These are phyloP conservation scores for Silene noctiflora DNA, from an alignment of 179 eudicot species.

Conservation along the genomic window DNA sequence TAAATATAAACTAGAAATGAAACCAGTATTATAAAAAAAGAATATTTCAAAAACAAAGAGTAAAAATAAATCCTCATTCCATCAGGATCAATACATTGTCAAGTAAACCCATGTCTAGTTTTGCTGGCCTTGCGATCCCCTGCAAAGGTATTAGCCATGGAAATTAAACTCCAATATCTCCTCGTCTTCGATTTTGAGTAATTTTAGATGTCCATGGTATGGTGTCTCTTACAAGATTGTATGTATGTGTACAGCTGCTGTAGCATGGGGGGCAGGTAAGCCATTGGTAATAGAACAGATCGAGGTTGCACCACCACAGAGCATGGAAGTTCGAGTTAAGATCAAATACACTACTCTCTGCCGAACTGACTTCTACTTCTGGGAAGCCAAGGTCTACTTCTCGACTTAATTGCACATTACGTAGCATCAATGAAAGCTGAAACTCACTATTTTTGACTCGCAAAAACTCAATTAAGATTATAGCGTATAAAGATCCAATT, in stretches of 20 bases:
- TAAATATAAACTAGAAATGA: not conserved
- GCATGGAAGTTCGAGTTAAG: slow-evolving; percentile 44
- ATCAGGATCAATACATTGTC: not conserved
- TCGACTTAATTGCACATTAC: not conserved
- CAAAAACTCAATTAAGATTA: too few relatives aligned
- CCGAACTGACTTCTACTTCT: slow-evolving; percentile 40
- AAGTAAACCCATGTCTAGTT: slow-evolving; percentile 22
- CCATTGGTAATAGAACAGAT: slow-evolving; percentile 45
- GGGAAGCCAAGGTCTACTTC: slow-evolving; percentile 40
- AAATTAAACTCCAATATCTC: too few relatives aligned
- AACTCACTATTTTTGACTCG: too few relatives aligned
- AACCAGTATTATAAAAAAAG: not conserved
- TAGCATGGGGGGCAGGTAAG: slow-evolving; percentile 52
- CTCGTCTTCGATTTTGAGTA: not conserved
- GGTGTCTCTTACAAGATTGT: too few relatives aligned
- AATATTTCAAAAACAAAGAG: not conserved
- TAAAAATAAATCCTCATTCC: not conserved
- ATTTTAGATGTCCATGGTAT: too few relatives aligned
- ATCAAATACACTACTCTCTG: slow-evolving; percentile 43
- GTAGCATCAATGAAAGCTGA: too few relatives aligned
- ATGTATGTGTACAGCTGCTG: slow-evolving; percentile 33
- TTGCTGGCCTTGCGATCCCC: slow-evolving; percentile 46
- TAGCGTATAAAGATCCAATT: too few relatives aligned
- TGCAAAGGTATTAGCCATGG: slow-evolving; percentile 35
- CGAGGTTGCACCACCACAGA: slow-evolving; percentile 47